phyloP scores from a whole-genome alignment of 2,329 filamentous ascomycete genomes.

The Leptoxyphium fumago region DNA sequence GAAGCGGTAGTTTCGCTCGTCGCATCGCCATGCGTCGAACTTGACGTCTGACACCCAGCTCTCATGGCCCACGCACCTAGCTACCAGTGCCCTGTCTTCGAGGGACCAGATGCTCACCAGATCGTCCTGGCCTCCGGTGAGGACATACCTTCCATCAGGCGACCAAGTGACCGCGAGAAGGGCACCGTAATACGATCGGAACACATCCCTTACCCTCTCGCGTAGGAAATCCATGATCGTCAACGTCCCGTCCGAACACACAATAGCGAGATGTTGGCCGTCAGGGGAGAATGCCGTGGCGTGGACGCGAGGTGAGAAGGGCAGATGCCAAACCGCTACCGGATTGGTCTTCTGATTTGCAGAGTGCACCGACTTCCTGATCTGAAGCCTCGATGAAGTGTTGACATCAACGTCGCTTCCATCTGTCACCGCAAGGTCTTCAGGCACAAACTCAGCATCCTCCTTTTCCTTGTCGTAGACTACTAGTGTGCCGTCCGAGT shows the following conservation, averaged over 20 bases:
- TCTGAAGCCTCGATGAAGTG: slow-evolving; percentile 38
- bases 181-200: slow-evolving; percentile 84
- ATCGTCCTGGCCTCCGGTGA: slow-evolving; percentile 93
- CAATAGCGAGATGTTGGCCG: slow-evolving; percentile 70
- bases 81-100: slow-evolving; percentile 68
- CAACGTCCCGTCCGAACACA: slow-evolving; percentile 80
- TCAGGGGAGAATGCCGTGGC: slow-evolving; percentile 88
- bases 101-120: slow-evolving; percentile 92
- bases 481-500: slow-evolving; percentile 79
- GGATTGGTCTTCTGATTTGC: slow-evolving; percentile 90
- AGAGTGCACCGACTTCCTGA: slow-evolving; percentile 85
- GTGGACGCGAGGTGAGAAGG: slow-evolving; percentile 69
- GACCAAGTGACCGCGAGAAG: slow-evolving; percentile 94
- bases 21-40: slow-evolving; percentile 94
- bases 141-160: slow-evolving; percentile 85
- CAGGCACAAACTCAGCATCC: slow-evolving; percentile 62
- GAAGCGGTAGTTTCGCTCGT: slow-evolving; percentile 88
- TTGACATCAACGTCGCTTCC: slow-evolving; percentile 6
- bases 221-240: slow-evolving; percentile 83
- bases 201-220: slow-evolving; percentile 77
- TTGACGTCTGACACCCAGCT: slow-evolving; percentile 90
- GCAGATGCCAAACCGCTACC: slow-evolving; percentile 81
- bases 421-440: slow-evolving; percentile 31
- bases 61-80: slow-evolving; percentile 85
- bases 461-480: slow-evolving; percentile 98